phyloP scores from a whole-genome alignment of 148 eudicot species.

The Drosera capensis region DNA sequence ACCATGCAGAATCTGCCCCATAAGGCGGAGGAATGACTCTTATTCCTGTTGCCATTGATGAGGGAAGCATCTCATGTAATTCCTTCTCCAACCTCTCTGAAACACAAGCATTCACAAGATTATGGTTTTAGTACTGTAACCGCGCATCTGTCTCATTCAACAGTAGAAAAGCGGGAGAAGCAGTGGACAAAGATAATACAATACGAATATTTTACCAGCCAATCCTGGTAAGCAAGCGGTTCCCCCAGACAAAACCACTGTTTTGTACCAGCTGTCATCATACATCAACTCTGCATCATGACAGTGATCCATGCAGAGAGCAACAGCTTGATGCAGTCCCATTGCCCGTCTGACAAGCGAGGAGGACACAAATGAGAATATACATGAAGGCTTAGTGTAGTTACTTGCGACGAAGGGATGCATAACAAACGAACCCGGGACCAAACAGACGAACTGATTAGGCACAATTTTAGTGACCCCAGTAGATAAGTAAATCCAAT shows the following conservation, averaged over 20 bases:
- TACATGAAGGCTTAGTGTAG: too few species aligned
- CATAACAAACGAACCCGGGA: slow-evolving; percentile 12
- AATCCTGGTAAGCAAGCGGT: slow-evolving; percentile 83
- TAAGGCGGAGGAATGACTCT: slow-evolving; percentile 62
- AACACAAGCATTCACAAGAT: background rate
- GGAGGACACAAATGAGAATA: background rate
- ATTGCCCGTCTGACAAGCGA: slow-evolving; percentile 41
- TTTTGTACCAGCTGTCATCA: slow-evolving; percentile 75
- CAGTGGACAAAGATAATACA: background rate
- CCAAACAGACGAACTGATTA: too few species aligned
- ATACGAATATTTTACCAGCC: slow-evolving; percentile 33
- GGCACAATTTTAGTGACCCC: too few species aligned
- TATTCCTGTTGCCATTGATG: slow-evolving; percentile 38
- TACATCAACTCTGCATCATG: slow-evolving; percentile 51
- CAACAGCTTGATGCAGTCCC: slow-evolving; percentile 80
- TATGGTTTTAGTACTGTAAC: background rate
- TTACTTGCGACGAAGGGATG: too few species aligned
- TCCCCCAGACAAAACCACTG: slow-evolving; percentile 78
- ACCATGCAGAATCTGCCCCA: slow-evolving; percentile 85
- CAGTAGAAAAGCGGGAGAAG: too few species aligned
- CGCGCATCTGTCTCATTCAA: too few species aligned
- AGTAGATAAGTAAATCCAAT: too few species aligned
- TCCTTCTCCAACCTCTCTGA: slow-evolving; percentile 87
- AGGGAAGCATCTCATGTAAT: slow-evolving; percentile 36
- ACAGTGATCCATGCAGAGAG: slow-evolving; percentile 86